These are phyloP conservation scores for Fusarium burgessii DNA, from an alignment of 2,329 filamentous ascomycete species.

Conservation along the genomic window DNA sequence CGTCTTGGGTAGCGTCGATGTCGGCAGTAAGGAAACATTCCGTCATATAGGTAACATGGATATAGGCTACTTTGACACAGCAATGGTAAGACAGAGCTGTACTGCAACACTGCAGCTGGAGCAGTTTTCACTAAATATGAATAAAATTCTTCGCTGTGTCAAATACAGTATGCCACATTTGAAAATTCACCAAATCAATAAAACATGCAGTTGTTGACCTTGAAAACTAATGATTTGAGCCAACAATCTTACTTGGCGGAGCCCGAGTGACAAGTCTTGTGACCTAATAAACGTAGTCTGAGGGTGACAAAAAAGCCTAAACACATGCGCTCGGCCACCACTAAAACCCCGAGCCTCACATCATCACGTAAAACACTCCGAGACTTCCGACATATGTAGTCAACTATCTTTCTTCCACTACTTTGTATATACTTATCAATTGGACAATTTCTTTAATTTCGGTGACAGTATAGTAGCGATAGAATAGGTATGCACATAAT, in stretches of 20 bases:
- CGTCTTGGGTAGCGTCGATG: not conserved
- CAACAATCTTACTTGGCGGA: not conserved
- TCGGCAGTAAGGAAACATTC: not conserved
- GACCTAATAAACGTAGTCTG: not conserved
- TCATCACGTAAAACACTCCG: conserved; percentile 2
- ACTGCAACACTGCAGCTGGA: not conserved
- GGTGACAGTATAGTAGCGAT: not conserved
- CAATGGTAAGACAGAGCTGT: not conserved
- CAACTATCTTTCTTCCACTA: not conserved
- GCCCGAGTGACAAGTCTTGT: not conserved
- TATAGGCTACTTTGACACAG: not conserved
- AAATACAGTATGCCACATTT: too few relatives aligned
- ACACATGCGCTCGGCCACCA: conserved; percentile 8
- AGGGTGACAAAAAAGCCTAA: conserved; percentile 4
- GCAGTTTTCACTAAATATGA: not conserved
- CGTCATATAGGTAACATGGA: not conserved
- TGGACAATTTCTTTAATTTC: not conserved
- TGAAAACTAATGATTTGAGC: not conserved
- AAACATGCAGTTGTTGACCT: not conserved
- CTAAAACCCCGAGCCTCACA: conserved; percentile 14
- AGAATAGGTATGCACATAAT: not conserved
- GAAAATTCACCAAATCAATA: not conserved
- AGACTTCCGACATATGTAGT: not conserved
- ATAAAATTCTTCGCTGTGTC: not conserved
- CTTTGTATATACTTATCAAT: not conserved